These are phyloP conservation scores for Nicotiana otophora DNA, from an alignment of 257 asterid species.

Conservation along the genomic window DNA sequence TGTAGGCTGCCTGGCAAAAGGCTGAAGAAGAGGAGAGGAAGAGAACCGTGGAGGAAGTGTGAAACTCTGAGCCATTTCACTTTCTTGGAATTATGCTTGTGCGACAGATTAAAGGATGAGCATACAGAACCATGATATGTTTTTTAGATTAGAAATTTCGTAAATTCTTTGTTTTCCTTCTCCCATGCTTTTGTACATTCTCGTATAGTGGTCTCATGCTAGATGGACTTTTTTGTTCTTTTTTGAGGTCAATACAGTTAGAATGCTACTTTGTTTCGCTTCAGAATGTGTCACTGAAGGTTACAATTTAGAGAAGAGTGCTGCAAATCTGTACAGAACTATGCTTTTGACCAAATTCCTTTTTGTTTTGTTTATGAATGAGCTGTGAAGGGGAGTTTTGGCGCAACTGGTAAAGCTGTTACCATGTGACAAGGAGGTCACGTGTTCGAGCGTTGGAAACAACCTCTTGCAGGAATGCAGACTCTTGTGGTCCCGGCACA, in stretches of 20 bases:
- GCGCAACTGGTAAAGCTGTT: no score
- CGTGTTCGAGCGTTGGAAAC: no score
- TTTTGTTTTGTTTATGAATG: not conserved
- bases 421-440: no score
- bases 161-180: not conserved
- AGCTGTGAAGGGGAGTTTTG: not conserved
- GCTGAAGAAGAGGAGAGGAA: conserved; percentile 85
- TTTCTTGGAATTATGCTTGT: not conserved
- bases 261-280: not conserved
- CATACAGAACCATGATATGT: not conserved
- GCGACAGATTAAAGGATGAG: not conserved
- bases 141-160: not conserved
- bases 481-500: no score
- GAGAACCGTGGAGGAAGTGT: conserved; percentile 21
- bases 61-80: conserved; percentile 1
- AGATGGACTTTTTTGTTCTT: not conserved
- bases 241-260: not conserved
- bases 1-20: conserved; percentile 83
- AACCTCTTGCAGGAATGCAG: no score
- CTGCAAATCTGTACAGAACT: not conserved
- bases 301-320: not conserved
- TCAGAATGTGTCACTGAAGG: conserved; percentile 6
- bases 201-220: not conserved
- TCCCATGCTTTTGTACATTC: not conserved
- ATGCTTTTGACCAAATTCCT: not conserved